Evolutionary conservation across 2,329 filamentous ascomycete species (phyloP), one percentile per base, ranked within the genome.

Genomic region (Phaeosphaeria sp.): DNA sequence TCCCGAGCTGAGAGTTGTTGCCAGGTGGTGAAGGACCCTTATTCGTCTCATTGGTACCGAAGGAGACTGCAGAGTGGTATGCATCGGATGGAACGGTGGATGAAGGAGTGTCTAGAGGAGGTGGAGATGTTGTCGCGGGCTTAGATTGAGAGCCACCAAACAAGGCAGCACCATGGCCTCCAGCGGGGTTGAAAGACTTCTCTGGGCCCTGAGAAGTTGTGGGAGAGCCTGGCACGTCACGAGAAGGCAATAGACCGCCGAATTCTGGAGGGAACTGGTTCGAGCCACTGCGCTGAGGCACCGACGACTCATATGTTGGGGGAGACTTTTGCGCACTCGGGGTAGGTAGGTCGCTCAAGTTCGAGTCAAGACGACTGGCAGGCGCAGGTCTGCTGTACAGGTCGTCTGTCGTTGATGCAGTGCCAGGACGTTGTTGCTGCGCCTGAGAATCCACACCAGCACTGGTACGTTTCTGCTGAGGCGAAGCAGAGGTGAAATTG

Each of bases 401-500:
- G 51, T 74, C 72, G 45, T 75, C 69, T 22, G 52, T 55, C 11
- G 66, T 63, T 13, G 69, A 69, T 17, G 60, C 67, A n/a, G 70
- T 69, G 25, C 61, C 65, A 11, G 73, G 71, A 25, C 68, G 64
- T 40, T 69, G 64, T 49, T 71, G 69, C 49, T 66, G 61, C 11
- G 67, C 58, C 22, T 68, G 64, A 47, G 73, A 66, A 20, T 65
- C 65, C 44, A 74, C 66, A 17, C 67, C 65, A 39, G 56, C 50
- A 49, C 68, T 73, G 33, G 62, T 63, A 21, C 71, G 69, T 51
- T 75, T 71, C 46, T 76, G 75, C 36, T 77, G 71, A 40, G 77
- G 77, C 1, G 77, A 84, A 27, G 86, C 84, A 15, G 91, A 87
- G 0, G 91, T 89, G 74, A 98, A 98, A 76, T 97, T 90, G 73